A percentile compares a stretch with the other conserved stretches of the same genome.
Evolutionary conservation across 73 alveolate genomes (phyloP).

Genomic region (Durusdinium trenchii): DNA sequence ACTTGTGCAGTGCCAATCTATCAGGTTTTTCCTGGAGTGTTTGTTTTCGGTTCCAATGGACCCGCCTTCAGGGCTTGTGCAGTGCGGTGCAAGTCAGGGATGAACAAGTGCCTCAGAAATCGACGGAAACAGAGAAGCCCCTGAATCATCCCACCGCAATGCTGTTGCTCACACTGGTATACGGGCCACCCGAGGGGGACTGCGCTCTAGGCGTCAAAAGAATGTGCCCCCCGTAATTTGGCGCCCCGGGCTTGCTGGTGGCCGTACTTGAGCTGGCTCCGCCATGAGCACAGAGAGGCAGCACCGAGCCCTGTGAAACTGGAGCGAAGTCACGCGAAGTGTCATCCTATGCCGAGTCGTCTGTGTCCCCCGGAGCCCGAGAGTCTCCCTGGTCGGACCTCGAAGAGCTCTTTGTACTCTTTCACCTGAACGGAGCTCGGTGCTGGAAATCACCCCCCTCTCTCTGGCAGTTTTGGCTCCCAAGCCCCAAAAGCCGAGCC

Average conservation of each 20-base stretch:
- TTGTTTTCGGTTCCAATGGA: too few species aligned
- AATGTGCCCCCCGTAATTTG: neutral
- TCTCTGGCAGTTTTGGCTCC: too few species aligned
- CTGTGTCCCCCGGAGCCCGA: neutral
- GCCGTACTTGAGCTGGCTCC: constrained; percentile 39
- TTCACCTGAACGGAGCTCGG: too few species aligned
- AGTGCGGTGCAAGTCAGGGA: constrained; percentile 80
- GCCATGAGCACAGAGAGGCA: constrained; percentile 34
- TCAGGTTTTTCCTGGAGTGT: too few species aligned
- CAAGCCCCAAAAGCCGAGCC: too few species aligned
- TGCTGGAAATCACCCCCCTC: too few species aligned
- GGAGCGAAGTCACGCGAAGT: too few species aligned
- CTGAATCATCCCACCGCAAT: neutral
- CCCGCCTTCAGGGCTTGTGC: constrained; percentile 79
- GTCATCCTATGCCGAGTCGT: too few species aligned
- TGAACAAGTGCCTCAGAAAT: constrained; percentile 73
- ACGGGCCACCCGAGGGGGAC: too few species aligned
- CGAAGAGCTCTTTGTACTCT: constrained; percentile 75
- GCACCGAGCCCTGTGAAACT: neutral
- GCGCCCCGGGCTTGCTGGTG: neutral
- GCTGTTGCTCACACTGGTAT: too few species aligned
- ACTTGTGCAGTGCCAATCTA: too few species aligned
- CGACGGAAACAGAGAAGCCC: neutral
- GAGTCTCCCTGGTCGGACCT: neutral
- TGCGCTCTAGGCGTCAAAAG: too few species aligned